Base-by-base conservation (phyloP, 192 early-diverging fungal species). In the Mortierella hygrophila region DNA sequence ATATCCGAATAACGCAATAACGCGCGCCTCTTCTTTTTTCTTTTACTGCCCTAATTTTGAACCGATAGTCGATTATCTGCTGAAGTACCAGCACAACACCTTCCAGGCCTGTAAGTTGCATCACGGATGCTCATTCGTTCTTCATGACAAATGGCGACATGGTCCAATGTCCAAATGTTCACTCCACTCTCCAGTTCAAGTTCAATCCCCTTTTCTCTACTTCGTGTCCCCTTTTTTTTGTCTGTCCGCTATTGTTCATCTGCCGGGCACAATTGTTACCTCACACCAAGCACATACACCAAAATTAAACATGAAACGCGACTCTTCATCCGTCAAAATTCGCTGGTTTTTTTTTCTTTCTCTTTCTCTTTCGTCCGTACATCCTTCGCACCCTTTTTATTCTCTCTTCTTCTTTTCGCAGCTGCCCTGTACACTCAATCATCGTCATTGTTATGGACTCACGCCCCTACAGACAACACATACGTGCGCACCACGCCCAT, bases 61-160 rank as follows among this genome's bases (percentile, higher is more conserved):
- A 65, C 4, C 13, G 0, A n/a, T 71, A 81, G 80, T 81, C n/a
- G 4, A 46, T 2, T 74, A 81, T 38, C 47, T 81, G 15, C 20
- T 81, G 49, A 55, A 75, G 10, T 60, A 70, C 11, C 68, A 75
- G 68, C 65, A 44, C 35, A 60, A 55, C 18, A 29, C 42, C 23
- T 20, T 81, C 52, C 80, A 44, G 32, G 80, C 80, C 46, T 65
- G 80, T 81, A 75, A 75, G 80, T 81, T 52, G 1, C 15, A 20
- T 21, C 18, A 52, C 16, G 18, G 13, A 65, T 29, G n/a, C 9
- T 65, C 60, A 65, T 65, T 8, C 9, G n/a, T 26, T 26, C 16
- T 26, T 26, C 5, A 57, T 26, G 55, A 35, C 29, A 10, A 32
- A 52, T 21, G 49, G 49, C 18, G 49, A 52, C 49, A 52, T 52